Evolutionary conservation across 2,329 filamentous ascomycete species (phyloP).

Genomic region (Pezizomycotina sp.): DNA sequence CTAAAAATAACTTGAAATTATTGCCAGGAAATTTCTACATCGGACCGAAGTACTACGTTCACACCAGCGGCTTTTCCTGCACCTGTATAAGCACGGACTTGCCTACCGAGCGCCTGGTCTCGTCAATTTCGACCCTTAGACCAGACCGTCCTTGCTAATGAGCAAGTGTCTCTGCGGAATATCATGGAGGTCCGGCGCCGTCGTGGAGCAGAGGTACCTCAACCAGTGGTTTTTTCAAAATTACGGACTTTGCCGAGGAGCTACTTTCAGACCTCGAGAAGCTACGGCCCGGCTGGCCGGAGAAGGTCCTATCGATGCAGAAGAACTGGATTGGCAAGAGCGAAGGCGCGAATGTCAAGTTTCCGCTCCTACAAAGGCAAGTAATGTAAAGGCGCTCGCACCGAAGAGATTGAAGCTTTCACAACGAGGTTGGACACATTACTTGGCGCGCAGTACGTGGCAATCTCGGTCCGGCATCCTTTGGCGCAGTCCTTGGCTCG

Average conservation of each 20-base stretch:
- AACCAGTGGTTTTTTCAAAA: constrained; percentile 85
- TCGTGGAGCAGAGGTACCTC: constrained; percentile 60
- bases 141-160: constrained; percentile 76
- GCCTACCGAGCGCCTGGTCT: constrained; percentile 70
- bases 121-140: constrained; percentile 86
- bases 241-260: constrained; percentile 59
- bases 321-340: constrained; percentile 78
- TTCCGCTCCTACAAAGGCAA: constrained; percentile 40
- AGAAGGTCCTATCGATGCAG: constrained; percentile 68
- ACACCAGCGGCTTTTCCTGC: constrained; percentile 77
- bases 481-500: constrained; percentile 46
- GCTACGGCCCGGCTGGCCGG: constrained; percentile 58
- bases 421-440: constrained; percentile 75
- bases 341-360: constrained; percentile 53
- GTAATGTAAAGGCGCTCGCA: constrained; percentile 19
- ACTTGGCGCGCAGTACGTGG: constrained; percentile 73
- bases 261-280: constrained; percentile 54
- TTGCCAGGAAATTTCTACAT: constrained; percentile 79
- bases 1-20: too few relatives aligned
- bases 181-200: constrained; percentile 76
- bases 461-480: constrained; percentile 56
- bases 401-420: constrained; percentile 49
- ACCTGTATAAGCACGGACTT: constrained; percentile 54
- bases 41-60: constrained; percentile 75
- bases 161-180: constrained; percentile 73